These are phyloP conservation scores for Trametes polyzona DNA, from an alignment of 1,284 basidiomycete species.

Conservation along the genomic window DNA sequence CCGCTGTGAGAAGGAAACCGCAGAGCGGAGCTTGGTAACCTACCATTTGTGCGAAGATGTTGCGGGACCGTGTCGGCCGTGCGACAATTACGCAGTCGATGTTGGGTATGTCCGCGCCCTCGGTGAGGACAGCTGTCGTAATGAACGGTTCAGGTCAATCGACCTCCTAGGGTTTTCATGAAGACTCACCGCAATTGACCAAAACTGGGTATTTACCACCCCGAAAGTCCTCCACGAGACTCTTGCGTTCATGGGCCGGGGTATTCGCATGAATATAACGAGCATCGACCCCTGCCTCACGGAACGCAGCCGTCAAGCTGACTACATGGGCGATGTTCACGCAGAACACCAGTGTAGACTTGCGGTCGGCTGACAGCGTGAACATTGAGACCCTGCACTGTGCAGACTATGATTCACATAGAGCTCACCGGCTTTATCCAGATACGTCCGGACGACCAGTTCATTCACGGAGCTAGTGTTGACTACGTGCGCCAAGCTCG, in stretches of 20 bases:
- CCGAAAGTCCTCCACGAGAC: constrained; percentile 73
- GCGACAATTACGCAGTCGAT: constrained; percentile 92
- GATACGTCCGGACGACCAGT: constrained; percentile 79
- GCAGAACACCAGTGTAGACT: constrained; percentile 91
- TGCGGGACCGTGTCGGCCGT: constrained; percentile 86
- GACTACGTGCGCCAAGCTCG: constrained; percentile 77
- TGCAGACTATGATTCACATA: background rate
- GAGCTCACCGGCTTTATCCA: constrained; percentile 74
- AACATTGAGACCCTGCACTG: background rate
- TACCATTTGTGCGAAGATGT: constrained; percentile 94
- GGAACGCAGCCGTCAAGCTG: constrained; percentile 76
- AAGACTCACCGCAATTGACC: constrained; percentile 79
- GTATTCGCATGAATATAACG: constrained; percentile 81
- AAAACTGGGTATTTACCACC: constrained; percentile 82
- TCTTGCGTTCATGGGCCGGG: constrained; percentile 64
- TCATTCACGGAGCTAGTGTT: constrained; percentile 80
- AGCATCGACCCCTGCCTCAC: constrained; percentile 83
- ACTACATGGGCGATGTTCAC: constrained; percentile 87
- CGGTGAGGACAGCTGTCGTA: constrained; percentile 86
- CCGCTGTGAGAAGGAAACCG: background rate
- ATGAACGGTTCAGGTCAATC: background rate
- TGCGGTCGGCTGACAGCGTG: constrained; percentile 67
- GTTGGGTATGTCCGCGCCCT: constrained; percentile 90
- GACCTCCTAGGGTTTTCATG: background rate
- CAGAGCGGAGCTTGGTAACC: constrained; percentile 11